These are phyloP conservation scores for Withania somnifera DNA, from an alignment of 305 asterid species.

Conservation along the genomic window DNA sequence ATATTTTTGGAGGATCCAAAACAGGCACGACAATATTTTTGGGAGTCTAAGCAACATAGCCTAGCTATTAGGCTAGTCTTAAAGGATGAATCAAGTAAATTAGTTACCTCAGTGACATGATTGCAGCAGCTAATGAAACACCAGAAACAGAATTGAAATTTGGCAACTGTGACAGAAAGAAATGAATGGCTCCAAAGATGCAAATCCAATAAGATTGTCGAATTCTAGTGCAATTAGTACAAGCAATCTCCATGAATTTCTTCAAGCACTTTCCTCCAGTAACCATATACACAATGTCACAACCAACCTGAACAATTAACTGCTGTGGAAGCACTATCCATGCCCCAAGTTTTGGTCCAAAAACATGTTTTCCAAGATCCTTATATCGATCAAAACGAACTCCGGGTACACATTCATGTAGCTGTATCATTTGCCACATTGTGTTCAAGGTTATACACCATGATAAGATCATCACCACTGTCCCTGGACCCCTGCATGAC, in stretches of 20 bases:
- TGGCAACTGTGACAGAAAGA: conserved; percentile 82
- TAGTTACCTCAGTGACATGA: conserved; percentile 79
- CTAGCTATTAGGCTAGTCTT: neutral
- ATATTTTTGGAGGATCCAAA: too few species aligned
- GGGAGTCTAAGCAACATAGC: neutral
- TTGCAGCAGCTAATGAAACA: conserved; percentile 83
- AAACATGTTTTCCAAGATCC: conserved; percentile 67
- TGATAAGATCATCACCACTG: conserved; percentile 47
- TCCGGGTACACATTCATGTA: conserved; percentile 81
- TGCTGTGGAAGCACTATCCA: conserved; percentile 97
- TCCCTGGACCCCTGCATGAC: conserved; percentile 72
- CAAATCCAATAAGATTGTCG: conserved; percentile 88
- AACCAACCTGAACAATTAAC: conserved; percentile 82
- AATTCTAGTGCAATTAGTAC: conserved; percentile 48
- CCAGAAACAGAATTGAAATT: conserved; percentile 80
- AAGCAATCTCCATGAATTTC: conserved; percentile 64
- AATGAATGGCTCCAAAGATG: conserved; percentile 77
- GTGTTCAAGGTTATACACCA: conserved; percentile 81
- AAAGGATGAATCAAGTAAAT: neutral
- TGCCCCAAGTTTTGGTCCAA: conserved; percentile 65
- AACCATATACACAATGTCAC: conserved; percentile 91
- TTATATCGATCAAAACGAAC: conserved; percentile 65
- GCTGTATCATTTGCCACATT: conserved; percentile 93
- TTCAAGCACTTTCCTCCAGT: conserved; percentile 86
- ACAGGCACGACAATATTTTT: too few species aligned